Evolutionary conservation across 2,329 filamentous ascomycete species (phyloP), one percentile per base, ranked within the genome.

Genomic region (Penicillium sclerotigenum): DNA sequence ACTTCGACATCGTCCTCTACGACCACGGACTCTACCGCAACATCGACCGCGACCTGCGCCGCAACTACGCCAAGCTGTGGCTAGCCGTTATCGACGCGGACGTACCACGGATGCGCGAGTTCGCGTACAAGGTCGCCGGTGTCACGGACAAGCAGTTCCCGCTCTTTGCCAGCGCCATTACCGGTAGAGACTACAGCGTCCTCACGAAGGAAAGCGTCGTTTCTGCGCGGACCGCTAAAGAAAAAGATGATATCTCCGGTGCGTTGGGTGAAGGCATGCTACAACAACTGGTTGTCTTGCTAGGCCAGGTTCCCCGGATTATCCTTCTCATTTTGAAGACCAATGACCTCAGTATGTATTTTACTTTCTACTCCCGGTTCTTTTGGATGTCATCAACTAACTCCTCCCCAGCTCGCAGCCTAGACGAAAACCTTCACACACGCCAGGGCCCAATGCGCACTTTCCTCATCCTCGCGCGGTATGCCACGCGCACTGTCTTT

Each of bases 251-350:
- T n/a, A 95, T 99, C 72, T 87, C 88, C 50, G 84, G 86, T 47
- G 89, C 91, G 0, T 79, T 99, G 56, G 89, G 91, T 46, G 91
- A 97, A 53, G 93, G 93, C 10, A 83, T 99, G 71, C 81, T 99
- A 36, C 89, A 89, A 59, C 88, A 97, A 66, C 81, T 99, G 7
- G 90, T 99, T 8, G 87, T 92, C 63, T 80, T 99, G 63, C 83
- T 99, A 5, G 90, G 91, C 46, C 85, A 90, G 66, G 92, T 99
- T 7, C 94, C 94, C 0, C 81, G 91, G 42, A 90, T 99, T 62
- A 96, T 99, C 52, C 81, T 99, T 13, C 80, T 99, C 28, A 97
- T 99, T 63, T 81, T 99, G 59, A 99, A 99, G 78, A 99, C 94
- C 2, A 99, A 99, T 72, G 94, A 99, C 75, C 79, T 99, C 37